phyloP scores from a whole-genome alignment of 495 filamentous ascomycete species.

The Hypoxylon trugodes region DNA sequence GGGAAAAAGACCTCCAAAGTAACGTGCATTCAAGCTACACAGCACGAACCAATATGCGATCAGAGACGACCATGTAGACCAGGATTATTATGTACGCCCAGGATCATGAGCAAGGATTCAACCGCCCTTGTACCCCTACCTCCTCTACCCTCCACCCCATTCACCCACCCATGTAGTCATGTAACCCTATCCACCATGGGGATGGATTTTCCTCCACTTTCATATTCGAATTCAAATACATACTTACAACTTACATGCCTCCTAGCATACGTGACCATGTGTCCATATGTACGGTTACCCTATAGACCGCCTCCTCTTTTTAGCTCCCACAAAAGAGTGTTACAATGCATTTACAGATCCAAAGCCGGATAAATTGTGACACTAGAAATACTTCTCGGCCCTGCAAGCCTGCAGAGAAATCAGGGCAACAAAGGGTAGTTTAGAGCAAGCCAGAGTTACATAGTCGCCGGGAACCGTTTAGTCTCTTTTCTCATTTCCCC shows the following conservation, averaged over 20 bases:
- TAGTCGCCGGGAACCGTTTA: conserved; percentile 29
- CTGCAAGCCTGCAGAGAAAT: conserved; percentile 16
- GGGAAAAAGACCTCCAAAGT: conserved; percentile 32
- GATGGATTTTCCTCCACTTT: too few relatives aligned
- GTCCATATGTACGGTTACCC: conserved; percentile 7
- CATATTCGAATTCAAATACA: conserved; percentile 13
- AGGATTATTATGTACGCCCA: conserved; percentile 21
- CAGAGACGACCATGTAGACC: conserved; percentile 10
- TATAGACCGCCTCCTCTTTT: conserved; percentile 34
- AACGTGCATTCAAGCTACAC: conserved; percentile 28
- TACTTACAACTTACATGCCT: conserved; percentile 7
- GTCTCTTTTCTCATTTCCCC: conserved; percentile 17
- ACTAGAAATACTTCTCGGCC: conserved; percentile 23
- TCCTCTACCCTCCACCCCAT: conserved; percentile 2
- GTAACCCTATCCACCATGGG: conserved; percentile 7
- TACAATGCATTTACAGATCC: conserved; percentile 34
- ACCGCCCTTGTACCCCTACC: conserved; percentile 24
- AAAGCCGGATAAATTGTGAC: conserved; percentile 37
- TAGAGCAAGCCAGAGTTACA: conserved; percentile 30
- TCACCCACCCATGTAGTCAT: not conserved
- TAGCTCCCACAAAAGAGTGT: conserved; percentile 24
- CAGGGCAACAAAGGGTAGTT: conserved; percentile 29
- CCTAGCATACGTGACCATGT: conserved; percentile 1
- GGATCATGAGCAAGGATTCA: conserved; percentile 26
- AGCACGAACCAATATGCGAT: conserved; percentile 29